Evolutionary conservation across 2,329 filamentous ascomycete genomes (phyloP).

Genomic region (Colletotrichum tabaci): DNA sequence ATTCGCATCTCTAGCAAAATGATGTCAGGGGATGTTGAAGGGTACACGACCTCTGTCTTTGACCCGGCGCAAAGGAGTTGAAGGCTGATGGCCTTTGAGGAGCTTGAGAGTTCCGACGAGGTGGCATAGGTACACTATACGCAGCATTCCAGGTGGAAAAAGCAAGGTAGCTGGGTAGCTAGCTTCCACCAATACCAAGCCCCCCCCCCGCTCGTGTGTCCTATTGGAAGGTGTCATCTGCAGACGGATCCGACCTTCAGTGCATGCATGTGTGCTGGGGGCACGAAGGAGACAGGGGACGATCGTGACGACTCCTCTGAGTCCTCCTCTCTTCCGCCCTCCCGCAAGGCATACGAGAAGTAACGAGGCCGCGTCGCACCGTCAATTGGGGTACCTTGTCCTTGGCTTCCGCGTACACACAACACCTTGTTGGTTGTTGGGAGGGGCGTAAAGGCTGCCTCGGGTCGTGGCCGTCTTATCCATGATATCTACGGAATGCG

Average conservation of each 20-base stretch:
- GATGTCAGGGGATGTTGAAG: constrained; percentile 22
- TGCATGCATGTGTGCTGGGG: constrained; percentile 40
- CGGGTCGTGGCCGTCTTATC: constrained; percentile 6
- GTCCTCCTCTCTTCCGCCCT: no score
- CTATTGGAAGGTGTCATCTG: constrained; percentile 43
- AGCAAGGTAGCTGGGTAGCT: constrained; percentile 18
- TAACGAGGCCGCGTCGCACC: no score
- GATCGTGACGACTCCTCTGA: not conserved
- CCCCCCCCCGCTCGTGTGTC: constrained; percentile 34
- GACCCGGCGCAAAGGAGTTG: constrained; percentile 18
- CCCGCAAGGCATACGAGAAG: no score
- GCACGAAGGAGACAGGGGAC: constrained; percentile 25
- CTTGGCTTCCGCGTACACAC: not conserved
- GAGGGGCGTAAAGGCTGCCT: constrained; percentile 23
- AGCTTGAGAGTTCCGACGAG: constrained; percentile 20
- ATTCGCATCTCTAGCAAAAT: constrained; percentile 37
- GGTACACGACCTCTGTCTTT: constrained; percentile 17
- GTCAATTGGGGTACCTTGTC: not conserved
- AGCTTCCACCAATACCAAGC: no score
- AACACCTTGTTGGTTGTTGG: not conserved
- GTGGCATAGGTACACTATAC: constrained; percentile 23
- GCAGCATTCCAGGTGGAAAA: constrained; percentile 5
- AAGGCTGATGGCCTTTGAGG: constrained; percentile 24
- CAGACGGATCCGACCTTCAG: constrained; percentile 41
- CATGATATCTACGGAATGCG: constrained; percentile 21